Evolutionary conservation across 108 stramenopile species (phyloP).

Genomic region (Stephanodiscus triporus): DNA sequence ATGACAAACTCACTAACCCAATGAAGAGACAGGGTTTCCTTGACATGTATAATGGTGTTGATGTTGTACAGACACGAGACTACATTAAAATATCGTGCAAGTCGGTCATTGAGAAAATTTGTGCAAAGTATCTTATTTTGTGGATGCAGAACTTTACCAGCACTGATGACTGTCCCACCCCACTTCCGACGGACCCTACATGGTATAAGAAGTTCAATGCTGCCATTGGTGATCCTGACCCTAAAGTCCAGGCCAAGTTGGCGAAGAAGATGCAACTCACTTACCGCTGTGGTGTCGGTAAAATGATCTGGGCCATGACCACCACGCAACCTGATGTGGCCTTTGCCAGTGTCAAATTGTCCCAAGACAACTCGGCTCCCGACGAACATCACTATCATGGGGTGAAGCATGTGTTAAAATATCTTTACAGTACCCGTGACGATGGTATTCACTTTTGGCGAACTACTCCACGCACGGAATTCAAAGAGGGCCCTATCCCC

Average conservation of each 20-base stretch:
- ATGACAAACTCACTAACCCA: no score
- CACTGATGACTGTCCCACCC: background rate
- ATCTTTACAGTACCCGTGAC: background rate
- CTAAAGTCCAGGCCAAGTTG: background rate
- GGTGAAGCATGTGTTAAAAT: background rate
- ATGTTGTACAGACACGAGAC: background rate
- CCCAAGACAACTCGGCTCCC: background rate
- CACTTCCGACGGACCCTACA: background rate
- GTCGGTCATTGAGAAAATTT: background rate
- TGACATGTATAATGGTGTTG: background rate
- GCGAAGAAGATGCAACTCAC: background rate
- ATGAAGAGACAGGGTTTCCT: background rate
- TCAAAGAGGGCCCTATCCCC: slow-evolving; percentile 19
- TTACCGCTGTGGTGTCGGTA: background rate
- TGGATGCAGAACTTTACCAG: background rate
- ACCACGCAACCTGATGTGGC: background rate
- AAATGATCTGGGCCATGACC: background rate
- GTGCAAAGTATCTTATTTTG: no score
- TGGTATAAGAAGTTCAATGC: background rate
- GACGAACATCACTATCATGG: background rate
- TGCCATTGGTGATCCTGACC: background rate
- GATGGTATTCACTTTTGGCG: background rate
- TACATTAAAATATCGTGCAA: background rate
- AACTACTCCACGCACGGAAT: background rate
- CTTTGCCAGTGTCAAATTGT: background rate